Conservation (phyloP, 2,329 filamentous ascomycete species). For the Calycina herbarum region DNA sequence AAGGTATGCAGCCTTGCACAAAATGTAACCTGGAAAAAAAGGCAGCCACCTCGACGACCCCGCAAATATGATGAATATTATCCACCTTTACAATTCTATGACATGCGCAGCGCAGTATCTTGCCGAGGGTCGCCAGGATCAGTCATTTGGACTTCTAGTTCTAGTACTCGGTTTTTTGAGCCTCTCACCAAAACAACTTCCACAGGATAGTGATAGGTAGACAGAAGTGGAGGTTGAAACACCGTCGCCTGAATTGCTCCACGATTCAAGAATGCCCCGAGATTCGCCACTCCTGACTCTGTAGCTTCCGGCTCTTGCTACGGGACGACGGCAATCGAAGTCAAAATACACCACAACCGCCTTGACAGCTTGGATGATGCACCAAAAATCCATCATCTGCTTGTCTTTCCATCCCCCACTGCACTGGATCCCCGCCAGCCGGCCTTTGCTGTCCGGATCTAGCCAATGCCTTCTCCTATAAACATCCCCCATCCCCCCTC, state of each 20-base stretch:
- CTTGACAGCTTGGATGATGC: background rate
- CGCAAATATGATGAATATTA: no score
- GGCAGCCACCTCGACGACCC: background rate
- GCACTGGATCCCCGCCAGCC: background rate
- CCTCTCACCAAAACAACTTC: background rate
- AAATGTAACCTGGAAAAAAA: background rate
- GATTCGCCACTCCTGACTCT: no score
- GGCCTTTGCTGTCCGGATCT: background rate
- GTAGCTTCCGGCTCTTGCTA: no score
- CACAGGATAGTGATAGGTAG: no score
- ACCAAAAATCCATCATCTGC: background rate
- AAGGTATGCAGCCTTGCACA: background rate
- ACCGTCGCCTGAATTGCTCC: background rate
- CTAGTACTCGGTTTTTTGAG: background rate
- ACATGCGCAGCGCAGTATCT: background rate
- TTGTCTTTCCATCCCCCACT: background rate
- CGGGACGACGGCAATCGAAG: background rate
- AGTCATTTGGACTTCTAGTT: no score
- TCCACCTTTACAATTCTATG: background rate
- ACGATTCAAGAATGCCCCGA: no score
- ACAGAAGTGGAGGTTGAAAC: background rate
- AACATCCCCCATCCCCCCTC: background rate
- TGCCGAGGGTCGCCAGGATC: background rate
- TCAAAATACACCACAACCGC: background rate
- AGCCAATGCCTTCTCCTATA: background rate